Base-by-base conservation (phyloP, 148 eudicot species). In the Selenicereus undatus region DNA sequence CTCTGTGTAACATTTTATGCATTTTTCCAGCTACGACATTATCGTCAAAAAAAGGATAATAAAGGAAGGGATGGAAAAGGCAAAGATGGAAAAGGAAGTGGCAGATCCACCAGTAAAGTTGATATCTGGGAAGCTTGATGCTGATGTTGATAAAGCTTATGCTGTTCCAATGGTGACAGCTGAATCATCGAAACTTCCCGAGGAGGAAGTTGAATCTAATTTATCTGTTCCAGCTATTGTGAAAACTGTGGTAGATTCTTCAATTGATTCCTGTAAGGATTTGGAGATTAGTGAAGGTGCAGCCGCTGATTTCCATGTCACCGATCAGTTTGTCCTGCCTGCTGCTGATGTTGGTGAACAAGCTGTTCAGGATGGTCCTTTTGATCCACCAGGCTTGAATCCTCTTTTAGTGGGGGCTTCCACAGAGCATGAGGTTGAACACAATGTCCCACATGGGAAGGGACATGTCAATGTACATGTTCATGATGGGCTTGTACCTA, bases 1-100 rank as follows among this genome's bases (percentile, higher is more conserved):
- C 80, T 80, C 12, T 74, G 51, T 83, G 71, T 73, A 56, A 76
- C 80, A 70, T 78, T 74, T 58, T 75, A 17, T 69, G 50, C 6
- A 7, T 39, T 74, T 82, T 85, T 79, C 51, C 93, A 96, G 99
- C 95, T 96, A 77, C 95, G 91, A 84, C 99, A 96, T 83, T 94
- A 82, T 82, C 92, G 99, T 71, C 90, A 91, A 83, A 93, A 95
- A 83, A 94, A 93, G 85, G 91, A 89, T 80, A 83, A 76, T 68
- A 91, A 90, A 88, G 93, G 81, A 60, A 87, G 84, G 71, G 89
- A 82, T 75, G 85, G 83, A 16, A 85, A 81, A 70, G 83, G 83
- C 7, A 82, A 83, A 85, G 88, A 85, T n/a, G 83, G 77, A 64
- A 85, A 83, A 65, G 65, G 80, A 50, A 36, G 89, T 71, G 76